Percentiles rank a stretch among this genome's conserved stretches.
These are phyloP conservation scores for Fragosphaeria purpurea DNA, from an alignment of 2,329 filamentous ascomycete species.

Conservation along the genomic window DNA sequence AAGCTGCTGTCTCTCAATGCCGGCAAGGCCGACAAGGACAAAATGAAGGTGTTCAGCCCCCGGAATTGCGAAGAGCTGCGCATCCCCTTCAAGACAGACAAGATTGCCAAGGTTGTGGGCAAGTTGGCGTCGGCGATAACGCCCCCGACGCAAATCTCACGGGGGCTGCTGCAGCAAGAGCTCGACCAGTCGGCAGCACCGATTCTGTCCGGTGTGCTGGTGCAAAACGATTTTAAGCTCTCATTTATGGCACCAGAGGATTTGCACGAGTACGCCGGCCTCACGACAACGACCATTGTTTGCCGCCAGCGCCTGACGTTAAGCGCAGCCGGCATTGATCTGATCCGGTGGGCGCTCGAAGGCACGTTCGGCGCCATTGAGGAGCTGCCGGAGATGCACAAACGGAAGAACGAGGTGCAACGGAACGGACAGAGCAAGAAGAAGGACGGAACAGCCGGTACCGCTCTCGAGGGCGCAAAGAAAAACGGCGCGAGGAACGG, in stretches of 20 bases:
- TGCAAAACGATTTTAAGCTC: slow-evolving; percentile 96
- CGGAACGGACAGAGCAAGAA: slow-evolving; percentile 16
- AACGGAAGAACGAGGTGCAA: slow-evolving; percentile 25
- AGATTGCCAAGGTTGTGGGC: slow-evolving; percentile 91
- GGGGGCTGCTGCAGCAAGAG: not conserved
- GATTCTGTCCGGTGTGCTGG: slow-evolving; percentile 79
- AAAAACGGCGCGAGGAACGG: slow-evolving; percentile 24
- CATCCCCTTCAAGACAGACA: slow-evolving; percentile 92
- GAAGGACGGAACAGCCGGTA: slow-evolving; percentile 7
- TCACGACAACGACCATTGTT: slow-evolving; percentile 87
- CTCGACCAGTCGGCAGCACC: slow-evolving; percentile 22
- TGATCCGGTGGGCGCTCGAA: slow-evolving; percentile 90
- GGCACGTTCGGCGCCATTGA: slow-evolving; percentile 87
- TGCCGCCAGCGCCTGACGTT: slow-evolving; percentile 88
- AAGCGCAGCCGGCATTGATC: slow-evolving; percentile 76
- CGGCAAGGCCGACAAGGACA: slow-evolving; percentile 64
- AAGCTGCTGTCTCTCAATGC: slow-evolving; percentile 89
- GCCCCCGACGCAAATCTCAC: slow-evolving; percentile 42
- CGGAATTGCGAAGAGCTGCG: slow-evolving; percentile 90
- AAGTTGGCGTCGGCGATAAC: slow-evolving; percentile 69
- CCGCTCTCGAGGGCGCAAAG: slow-evolving; percentile 19
- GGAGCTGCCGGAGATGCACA: slow-evolving; percentile 46
- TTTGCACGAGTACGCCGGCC: slow-evolving; percentile 87
- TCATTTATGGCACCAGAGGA: slow-evolving; percentile 96
- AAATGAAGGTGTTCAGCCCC: slow-evolving; percentile 87